Conservation (phyloP, 1,284 basidiomycete species). For the Apiotrichum porosum region DNA sequence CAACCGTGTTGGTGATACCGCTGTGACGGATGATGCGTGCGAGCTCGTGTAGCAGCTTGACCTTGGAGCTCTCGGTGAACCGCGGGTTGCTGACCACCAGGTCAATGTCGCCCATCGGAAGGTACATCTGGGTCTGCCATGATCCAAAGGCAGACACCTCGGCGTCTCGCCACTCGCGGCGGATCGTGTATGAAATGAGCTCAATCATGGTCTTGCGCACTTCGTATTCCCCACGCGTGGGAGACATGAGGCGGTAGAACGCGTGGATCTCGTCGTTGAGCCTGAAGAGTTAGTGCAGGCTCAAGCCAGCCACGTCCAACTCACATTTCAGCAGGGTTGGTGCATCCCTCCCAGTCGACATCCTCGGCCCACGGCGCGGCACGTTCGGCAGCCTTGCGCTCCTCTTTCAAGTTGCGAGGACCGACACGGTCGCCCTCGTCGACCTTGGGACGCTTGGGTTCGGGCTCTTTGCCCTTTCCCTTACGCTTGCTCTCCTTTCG, state of each 20-base stretch:
- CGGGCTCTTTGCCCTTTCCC: slow-evolving; percentile 2
- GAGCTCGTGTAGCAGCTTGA: slow-evolving; percentile 46
- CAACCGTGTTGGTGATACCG: slow-evolving; percentile 58
- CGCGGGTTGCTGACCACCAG: slow-evolving; percentile 51
- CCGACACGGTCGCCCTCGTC: slow-evolving; percentile 19
- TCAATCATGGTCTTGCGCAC: slow-evolving; percentile 70
- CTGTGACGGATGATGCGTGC: slow-evolving; percentile 49
- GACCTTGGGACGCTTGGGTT: background rate
- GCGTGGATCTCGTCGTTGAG: slow-evolving; percentile 78
- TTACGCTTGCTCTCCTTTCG: slow-evolving; percentile 1
- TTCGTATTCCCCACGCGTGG: slow-evolving; percentile 77
- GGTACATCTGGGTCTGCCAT: slow-evolving; percentile 89
- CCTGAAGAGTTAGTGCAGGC: slow-evolving; percentile 53
- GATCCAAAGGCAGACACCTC: slow-evolving; percentile 83
- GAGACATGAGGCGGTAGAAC: slow-evolving; percentile 82
- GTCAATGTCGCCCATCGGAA: slow-evolving; percentile 73
- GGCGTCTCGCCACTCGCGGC: slow-evolving; percentile 68
- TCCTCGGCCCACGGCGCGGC: slow-evolving; percentile 71
- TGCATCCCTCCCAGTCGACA: slow-evolving; percentile 73
- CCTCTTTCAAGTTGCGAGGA: slow-evolving; percentile 59
- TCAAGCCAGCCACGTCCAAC: no score
- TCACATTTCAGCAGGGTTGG: slow-evolving; percentile 75
- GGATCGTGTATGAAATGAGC: slow-evolving; percentile 66
- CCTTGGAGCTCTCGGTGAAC: slow-evolving; percentile 44
- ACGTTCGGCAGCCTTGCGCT: slow-evolving; percentile 57